A percentile compares a stretch with the other conserved stretches of the same genome.
Conservation (phyloP, 176 grass and related monocot species). For the Carex cristatella region DNA sequence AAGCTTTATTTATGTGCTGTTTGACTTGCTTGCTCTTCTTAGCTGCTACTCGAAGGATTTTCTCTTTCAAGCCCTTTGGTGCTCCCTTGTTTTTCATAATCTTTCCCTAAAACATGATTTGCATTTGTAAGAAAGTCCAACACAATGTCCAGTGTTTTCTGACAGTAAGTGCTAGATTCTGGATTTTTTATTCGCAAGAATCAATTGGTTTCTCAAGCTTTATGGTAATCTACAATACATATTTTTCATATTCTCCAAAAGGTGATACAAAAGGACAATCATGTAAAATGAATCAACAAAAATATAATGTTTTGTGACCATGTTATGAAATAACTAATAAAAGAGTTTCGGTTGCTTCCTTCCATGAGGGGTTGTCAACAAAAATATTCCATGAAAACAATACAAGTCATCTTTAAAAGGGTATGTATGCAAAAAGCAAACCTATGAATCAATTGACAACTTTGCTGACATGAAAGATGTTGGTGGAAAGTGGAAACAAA, state of each 20-base stretch:
- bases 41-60: constrained; percentile 43
- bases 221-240: background rate
- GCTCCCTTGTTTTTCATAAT: constrained; percentile 55
- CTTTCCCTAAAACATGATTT: constrained; percentile 42
- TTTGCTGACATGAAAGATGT: background rate
- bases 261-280: background rate
- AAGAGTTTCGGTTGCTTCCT: background rate
- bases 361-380: background rate
- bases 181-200: background rate
- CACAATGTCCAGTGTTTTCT: background rate
- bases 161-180: background rate
- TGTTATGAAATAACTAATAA: background rate
- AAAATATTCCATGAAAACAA: background rate
- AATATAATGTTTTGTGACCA: background rate
- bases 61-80: constrained; percentile 61
- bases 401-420: background rate
- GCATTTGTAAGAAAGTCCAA: background rate
- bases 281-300: background rate
- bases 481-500: background rate
- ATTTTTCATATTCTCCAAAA: background rate
- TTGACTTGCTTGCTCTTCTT: constrained; percentile 64
- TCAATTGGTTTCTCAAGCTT: background rate
- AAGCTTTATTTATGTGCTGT: constrained; percentile 50
- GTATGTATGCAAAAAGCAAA: background rate
- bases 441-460: background rate